Evolutionary conservation across 2,329 filamentous ascomycete genomes (phyloP), one percentile per base, ranked within the genome.

Genomic region (Balansia obtecta): DNA sequence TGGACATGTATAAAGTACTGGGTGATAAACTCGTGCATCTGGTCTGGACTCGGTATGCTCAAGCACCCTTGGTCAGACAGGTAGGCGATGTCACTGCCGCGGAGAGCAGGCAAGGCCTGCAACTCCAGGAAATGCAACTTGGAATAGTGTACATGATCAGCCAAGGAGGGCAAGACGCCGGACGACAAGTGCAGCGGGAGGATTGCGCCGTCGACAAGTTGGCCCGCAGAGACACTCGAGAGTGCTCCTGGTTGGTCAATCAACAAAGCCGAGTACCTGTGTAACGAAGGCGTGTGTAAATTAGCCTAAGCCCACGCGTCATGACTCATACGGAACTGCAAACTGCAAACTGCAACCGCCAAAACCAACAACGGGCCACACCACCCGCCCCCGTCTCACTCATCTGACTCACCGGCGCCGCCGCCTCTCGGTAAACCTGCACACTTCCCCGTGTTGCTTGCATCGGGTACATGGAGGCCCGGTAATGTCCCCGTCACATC

Each of bases 1-100:
- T 47, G 45, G 27, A 47, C 45, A 39, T 47, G 37, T 12, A 47
- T 20, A 18, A 47, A 47, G 33, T 47, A 47, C 13, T 47, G 45
- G 15, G 13, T 20, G 12, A 47, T 16, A 13, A 47, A 47, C 16
- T 47, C 45, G 34, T 47, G 32, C 13, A 39, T 4, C n/a, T 38
- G 16, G 33, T 16, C 18, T 33, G 13, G 18, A 33, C 9, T 39
- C 3, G 45, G 45, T 39, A 47, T 39, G 20, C 45, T 47, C 15
- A 47, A 22, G 37, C 45, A 47, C 15, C 45, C 45, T n/a, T 47
- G 33, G 7, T 32, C 45, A 11, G 33, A 32, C 3, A 39, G 16
- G 15, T 20, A 11, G 2, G 18, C 4, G 6, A 37, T 11, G 45
- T 20, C 45, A 20, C 18, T 16, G 16, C 34, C 34, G 34, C 10